Base-by-base conservation (phyloP, 2,329 filamentous ascomycete genomes). In the Pseudogymnoascus sp. region DNA sequence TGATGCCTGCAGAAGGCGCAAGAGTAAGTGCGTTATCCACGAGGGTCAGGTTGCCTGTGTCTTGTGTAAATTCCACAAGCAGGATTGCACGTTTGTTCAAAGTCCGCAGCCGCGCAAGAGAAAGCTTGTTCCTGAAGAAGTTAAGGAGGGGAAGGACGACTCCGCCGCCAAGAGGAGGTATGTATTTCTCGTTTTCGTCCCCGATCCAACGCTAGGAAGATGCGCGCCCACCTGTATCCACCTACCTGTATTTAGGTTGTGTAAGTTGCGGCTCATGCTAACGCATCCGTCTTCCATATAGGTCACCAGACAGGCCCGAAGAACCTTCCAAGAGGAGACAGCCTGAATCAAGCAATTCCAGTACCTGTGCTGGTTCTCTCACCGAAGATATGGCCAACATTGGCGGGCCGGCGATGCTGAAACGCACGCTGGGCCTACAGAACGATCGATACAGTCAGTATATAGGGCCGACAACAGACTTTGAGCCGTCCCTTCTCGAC, bases 401-500 rank as follows among this genome's bases (percentile, higher is more conserved):
- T 68, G 85, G 85, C 64, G 85, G 84, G 38, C 83, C 84, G 60
- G 85, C 83, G 62, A 77, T 87, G 68, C 78, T 89, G 62, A 86
- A 86, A 73, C 81, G 85, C 70, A 88, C 86, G 14, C 78, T 94
- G 62, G 90, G 90, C 63, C 80, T 94, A 66, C 89, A 93, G 72
- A 79, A 84, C 69, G 87, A 90, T 73, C 85, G 88, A 63, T 91
- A 88, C 73, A 91, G 88, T 75, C 88, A 90, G 74, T 90, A 93
- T 70, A 90, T 94, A 67, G 90, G 90, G 25, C 84, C 88, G 62
- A 93, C 89, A 58, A 92, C 89, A 58, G 88, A 92, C 68, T 90
- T 92, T 70, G 90, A 94, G 71, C 88, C 89, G 14, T 87, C 87
- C n/a, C 79, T 94, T 60, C 90, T 93, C 74, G 89, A 90, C 68